A percentile compares a stretch with the other conserved stretches of the same genome.
These are phyloP conservation scores for Phytophthora sp. DNA, from an alignment of 352 stramenopile species.

Conservation along the genomic window DNA sequence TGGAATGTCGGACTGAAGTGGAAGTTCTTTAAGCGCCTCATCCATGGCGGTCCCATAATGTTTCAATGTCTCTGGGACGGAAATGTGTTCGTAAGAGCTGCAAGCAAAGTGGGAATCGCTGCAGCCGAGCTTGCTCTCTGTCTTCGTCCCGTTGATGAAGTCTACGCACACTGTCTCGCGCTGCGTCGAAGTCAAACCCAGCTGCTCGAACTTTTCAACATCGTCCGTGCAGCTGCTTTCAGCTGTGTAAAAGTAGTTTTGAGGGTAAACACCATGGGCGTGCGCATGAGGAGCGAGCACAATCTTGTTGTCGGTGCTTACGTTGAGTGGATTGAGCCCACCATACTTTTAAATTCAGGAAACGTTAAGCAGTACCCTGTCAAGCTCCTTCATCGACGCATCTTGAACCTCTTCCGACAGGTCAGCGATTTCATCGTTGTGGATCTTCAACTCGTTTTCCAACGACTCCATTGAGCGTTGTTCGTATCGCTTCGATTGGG, in stretches of 20 bases:
- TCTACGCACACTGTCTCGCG: conserved; percentile 45
- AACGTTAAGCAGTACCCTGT: no score
- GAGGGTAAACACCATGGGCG: conserved; percentile 54
- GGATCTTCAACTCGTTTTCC: no score
- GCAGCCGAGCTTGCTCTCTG: conserved; percentile 44
- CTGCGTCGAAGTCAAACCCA: conserved; percentile 22
- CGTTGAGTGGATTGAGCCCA: conserved; percentile 45
- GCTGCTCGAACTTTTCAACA: conserved; percentile 25
- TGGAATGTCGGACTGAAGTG: conserved; percentile 28
- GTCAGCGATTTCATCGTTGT: no score
- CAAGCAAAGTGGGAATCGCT: conserved; percentile 45
- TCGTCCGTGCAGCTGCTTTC: conserved; percentile 48
- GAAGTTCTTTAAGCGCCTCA: conserved; percentile 48
- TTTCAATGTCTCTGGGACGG: conserved; percentile 15
- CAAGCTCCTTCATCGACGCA: no score
- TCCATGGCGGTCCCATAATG: conserved; percentile 54
- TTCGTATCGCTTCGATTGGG: no score
- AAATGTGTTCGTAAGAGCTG: conserved; percentile 50
- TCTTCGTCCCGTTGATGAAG: conserved; percentile 46
- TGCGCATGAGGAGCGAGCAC: conserved; percentile 73
- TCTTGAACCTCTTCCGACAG: no score
- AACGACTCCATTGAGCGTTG: no score
- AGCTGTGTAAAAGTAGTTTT: conserved; percentile 64
- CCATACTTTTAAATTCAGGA: no score
- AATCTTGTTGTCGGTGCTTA: conserved; percentile 58